Conservation (phyloP, 2,329 filamentous ascomycete genomes). For the Exophiala viscosa region DNA sequence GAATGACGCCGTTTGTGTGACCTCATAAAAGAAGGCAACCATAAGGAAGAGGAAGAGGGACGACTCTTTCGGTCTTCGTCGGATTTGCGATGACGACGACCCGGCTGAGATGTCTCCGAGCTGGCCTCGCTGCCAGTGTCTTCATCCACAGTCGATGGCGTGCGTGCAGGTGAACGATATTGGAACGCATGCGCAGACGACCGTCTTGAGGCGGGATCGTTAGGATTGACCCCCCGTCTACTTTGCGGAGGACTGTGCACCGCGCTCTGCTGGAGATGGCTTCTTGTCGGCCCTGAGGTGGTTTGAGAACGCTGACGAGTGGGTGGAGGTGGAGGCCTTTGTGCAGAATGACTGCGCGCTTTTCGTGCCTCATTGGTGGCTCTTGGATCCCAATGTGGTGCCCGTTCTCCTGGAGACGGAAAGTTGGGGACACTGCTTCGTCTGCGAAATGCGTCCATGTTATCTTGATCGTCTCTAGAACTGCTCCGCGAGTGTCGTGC, state of each 20-base stretch:
- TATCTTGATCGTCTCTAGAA: conserved; percentile 21
- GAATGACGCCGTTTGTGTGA: conserved; percentile 28
- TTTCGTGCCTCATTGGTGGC: conserved; percentile 12
- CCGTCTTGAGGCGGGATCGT: conserved; percentile 12
- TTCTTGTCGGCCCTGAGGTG: conserved; percentile 6
- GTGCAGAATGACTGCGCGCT: conserved; percentile 25
- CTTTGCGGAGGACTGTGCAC: conserved; percentile 10
- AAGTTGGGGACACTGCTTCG: conserved; percentile 28
- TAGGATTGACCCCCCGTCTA: conserved; percentile 2
- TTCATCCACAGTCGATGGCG: conserved; percentile 22
- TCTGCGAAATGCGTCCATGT: conserved; percentile 15
- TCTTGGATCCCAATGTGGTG: conserved; percentile 16
- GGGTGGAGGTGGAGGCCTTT: conserved; percentile 16
- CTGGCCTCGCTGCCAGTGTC: conserved; percentile 30
- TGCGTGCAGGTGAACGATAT: conserved; percentile 21
- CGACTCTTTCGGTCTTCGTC: conserved; percentile 23
- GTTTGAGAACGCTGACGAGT: conserved; percentile 24
- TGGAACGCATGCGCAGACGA: conserved; percentile 14
- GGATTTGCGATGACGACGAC: conserved; percentile 19
- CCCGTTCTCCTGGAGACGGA: conserved; percentile 22
- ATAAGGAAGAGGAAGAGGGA: conserved; percentile 17
- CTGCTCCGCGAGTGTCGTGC: conserved; percentile 14
- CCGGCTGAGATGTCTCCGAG: conserved; percentile 32
- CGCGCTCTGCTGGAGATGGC: conserved; percentile 1
- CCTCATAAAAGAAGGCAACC: conserved; percentile 24